phyloP scores from a whole-genome alignment of 139 green algal genomes.

The Picochlorum costavermella region DNA sequence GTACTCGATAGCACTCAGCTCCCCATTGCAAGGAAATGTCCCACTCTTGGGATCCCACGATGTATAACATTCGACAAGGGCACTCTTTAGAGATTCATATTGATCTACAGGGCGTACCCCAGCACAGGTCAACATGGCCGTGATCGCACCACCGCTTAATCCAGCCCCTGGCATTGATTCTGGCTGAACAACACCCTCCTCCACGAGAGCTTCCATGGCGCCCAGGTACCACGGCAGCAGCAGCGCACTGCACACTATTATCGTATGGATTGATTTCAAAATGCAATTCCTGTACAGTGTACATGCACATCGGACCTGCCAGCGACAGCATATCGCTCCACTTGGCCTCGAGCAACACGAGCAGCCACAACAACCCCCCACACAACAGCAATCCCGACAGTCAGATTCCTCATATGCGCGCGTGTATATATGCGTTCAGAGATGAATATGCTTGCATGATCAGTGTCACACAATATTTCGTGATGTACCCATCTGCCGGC shows the following conservation, averaged over 20 bases:
- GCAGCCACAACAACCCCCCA: too few species aligned
- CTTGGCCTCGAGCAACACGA: too few species aligned
- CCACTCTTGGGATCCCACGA: not conserved
- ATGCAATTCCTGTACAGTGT: too few species aligned
- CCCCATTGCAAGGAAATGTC: not conserved
- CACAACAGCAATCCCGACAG: too few species aligned
- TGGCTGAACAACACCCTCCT: not conserved
- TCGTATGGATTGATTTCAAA: too few species aligned
- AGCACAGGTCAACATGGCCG: conserved; percentile 1
- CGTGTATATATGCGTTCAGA: too few species aligned
- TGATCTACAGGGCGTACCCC: not conserved
- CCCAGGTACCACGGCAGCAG: not conserved
- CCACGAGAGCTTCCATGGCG: not conserved
- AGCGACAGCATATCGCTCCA: too few species aligned
- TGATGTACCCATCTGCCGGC: too few species aligned
- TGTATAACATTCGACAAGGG: not conserved
- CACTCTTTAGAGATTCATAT: not conserved
- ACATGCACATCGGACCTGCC: too few species aligned
- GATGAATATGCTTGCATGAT: too few species aligned
- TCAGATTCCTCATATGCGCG: too few species aligned
- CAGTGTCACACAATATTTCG: too few species aligned
- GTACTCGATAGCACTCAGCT: not conserved
- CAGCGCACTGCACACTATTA: not conserved
- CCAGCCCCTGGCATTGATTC: not conserved
- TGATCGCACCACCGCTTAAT: not conserved